These are phyloP conservation scores for Fagus sylvatica DNA, from an alignment of 306 rosid species.

Conservation along the genomic window DNA sequence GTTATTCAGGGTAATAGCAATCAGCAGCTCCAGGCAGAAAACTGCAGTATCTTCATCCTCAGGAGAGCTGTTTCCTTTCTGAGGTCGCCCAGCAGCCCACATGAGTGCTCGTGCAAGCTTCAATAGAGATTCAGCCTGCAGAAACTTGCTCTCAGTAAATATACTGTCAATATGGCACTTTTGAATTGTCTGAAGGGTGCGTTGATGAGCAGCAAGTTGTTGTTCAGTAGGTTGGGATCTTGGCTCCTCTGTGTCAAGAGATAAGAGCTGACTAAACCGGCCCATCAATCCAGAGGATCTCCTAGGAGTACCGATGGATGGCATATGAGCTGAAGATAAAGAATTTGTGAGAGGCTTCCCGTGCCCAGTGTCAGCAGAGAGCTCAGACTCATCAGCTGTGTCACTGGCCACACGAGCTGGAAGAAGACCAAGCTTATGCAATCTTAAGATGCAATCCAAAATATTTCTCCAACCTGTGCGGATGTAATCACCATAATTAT, in stretches of 20 bases:
- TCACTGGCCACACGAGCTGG: slow-evolving; percentile 98
- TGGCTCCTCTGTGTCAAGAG: slow-evolving; percentile 97
- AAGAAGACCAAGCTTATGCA: slow-evolving; percentile 97
- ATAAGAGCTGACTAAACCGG: slow-evolving; percentile 93
- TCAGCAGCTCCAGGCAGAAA: slow-evolving; percentile 91
- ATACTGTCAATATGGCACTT: slow-evolving; percentile 93
- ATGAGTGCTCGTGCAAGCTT: slow-evolving; percentile 93
- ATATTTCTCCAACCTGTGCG: slow-evolving; percentile 99
- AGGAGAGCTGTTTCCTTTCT: slow-evolving; percentile 79
- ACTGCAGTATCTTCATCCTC: slow-evolving; percentile 99
- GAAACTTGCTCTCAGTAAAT: slow-evolving; percentile 92
- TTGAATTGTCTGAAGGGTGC: slow-evolving; percentile 87
- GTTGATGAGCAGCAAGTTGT: slow-evolving; percentile 97
- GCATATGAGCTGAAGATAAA: slow-evolving; percentile 76
- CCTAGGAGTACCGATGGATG: slow-evolving; percentile 83
- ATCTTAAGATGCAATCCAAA: slow-evolving; percentile 87
- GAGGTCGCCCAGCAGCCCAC: slow-evolving; percentile 93
- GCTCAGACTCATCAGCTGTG: slow-evolving; percentile 89
- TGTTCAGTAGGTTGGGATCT: slow-evolving; percentile 99
- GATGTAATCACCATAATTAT: slow-evolving; percentile 90
- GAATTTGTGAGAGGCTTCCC: slow-evolving; percentile 78
- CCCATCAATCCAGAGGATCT: slow-evolving; percentile 98
- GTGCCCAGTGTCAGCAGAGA: slow-evolving; percentile 70
- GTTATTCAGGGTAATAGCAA: slow-evolving; percentile 92
- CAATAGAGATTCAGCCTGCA: slow-evolving; percentile 89